Evolutionary conservation across 495 filamentous ascomycete genomes (phyloP), one percentile per base, ranked within the genome.

Genomic region (Penicillium waksmanii): DNA sequence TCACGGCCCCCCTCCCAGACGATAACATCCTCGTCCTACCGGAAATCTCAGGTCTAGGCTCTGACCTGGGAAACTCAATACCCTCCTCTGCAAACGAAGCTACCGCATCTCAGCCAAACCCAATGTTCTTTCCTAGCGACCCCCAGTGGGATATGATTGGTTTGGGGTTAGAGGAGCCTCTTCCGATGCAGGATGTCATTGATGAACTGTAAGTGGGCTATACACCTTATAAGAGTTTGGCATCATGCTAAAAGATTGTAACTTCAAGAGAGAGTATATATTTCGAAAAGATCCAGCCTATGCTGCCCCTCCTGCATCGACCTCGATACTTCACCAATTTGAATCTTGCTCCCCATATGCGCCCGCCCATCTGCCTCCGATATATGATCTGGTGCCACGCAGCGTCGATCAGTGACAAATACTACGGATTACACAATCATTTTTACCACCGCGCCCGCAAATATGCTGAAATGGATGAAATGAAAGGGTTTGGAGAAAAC

Each of bases 321-420:
- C 89, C 87, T 55, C 84, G 93, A 48, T 96, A 94, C 73, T 76
- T 92, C 42, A 87, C 92, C 42, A 87, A 89, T 27, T 87, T 97
- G 86, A 89, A 89, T 66, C 80, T 97, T 67, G 84, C 92, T 18
- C 93, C 93, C 7, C 86, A 85, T 57, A 88, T 92, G 75, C 86
- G 95, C 48, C 95, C 95, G 15, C 93, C 94, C 5, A 86, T 97
- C 3, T 90, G 87, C 58, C 77, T 98, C 34, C 89, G 96, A 46
- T 98, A 98, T 74, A 90, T 89, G 33, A 95, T 97, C 75, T 98
- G 95, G 95, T 89, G 87, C 51, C 79, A 93, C 58, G 93, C 95
- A 25, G 91, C 92, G 36, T 87, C 90, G 1, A 82, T 93, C 36
- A 87, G 84, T 11, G 91, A 96, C 15, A 95, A 92, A 65, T 96